Evolutionary conservation across 1,139 yeast genomes (phyloP).

Genomic region (Taiozyma onychis): DNA sequence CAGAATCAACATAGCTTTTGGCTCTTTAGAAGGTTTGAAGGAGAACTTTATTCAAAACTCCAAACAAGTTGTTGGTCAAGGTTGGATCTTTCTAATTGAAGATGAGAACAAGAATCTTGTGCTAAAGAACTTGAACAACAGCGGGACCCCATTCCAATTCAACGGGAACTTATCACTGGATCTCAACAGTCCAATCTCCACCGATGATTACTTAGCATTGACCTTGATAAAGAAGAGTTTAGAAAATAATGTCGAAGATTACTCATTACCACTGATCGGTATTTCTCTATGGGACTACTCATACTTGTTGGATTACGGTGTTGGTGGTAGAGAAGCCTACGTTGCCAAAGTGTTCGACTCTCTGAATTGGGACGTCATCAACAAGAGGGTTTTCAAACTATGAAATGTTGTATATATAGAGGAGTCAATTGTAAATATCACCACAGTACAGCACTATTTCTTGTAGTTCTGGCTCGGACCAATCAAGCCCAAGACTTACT

Average conservation of each 20-base stretch:
- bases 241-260: slow-evolving; percentile 39
- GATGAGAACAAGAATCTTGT: slow-evolving; percentile 59
- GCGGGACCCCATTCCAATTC: slow-evolving; percentile 80
- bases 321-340: slow-evolving; percentile 67
- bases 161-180: slow-evolving; percentile 72
- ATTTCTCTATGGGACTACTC: slow-evolving; percentile 88
- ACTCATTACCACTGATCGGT: slow-evolving; percentile 72
- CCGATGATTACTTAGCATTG: slow-evolving; percentile 44
- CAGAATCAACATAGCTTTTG: slow-evolving; percentile 17
- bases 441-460: slow-evolving; percentile 29
- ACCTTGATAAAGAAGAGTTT: slow-evolving; percentile 39
- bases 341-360: slow-evolving; percentile 72
- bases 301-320: slow-evolving; percentile 77
- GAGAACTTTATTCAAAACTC: slow-evolving; percentile 36
- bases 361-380: slow-evolving; percentile 84
- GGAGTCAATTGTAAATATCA: slow-evolving; percentile 4
- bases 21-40: slow-evolving; percentile 26
- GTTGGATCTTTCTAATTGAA: slow-evolving; percentile 89
- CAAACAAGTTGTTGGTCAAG: slow-evolving; percentile 53
- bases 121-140: slow-evolving; percentile 64
- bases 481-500: slow-evolving; percentile 21
- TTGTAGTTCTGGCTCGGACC: slow-evolving; percentile 25
- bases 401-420: background rate
- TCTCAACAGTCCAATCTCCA: slow-evolving; percentile 64
- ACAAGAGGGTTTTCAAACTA: slow-evolving; percentile 43